These are phyloP conservation scores for Stropharia rugosoannulata DNA, from an alignment of 768 basidiomycete genomes.

Conservation along the genomic window DNA sequence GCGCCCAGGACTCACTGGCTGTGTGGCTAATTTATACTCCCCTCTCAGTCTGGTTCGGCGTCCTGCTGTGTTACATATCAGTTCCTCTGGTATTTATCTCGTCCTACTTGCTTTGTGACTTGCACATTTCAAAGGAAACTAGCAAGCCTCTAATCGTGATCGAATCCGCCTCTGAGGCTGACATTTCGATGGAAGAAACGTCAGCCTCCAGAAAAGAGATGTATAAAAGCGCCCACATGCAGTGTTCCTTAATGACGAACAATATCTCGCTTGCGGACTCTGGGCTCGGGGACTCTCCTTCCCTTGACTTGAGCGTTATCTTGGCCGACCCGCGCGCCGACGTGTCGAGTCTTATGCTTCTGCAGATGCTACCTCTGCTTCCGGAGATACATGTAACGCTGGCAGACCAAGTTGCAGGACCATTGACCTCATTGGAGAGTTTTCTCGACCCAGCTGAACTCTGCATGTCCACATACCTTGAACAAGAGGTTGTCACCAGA, in stretches of 20 bases:
- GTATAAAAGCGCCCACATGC: not conserved
- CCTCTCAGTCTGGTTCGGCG: too few relatives aligned
- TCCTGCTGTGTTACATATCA: not conserved
- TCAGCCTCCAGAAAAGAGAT: not conserved
- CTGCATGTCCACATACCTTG: too few relatives aligned
- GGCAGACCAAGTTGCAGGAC: not conserved
- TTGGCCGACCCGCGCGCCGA: not conserved
- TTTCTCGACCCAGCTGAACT: too few relatives aligned
- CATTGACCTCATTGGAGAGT: too few relatives aligned
- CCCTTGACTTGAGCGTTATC: not conserved
- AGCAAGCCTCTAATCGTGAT: not conserved
- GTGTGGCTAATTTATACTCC: too few relatives aligned
- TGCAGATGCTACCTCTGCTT: not conserved
- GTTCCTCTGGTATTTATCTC: not conserved
- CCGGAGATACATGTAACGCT: not conserved
- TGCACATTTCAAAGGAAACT: not conserved
- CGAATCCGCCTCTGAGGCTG: too few relatives aligned
- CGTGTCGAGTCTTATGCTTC: not conserved
- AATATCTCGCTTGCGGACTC: not conserved
- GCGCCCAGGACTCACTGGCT: too few relatives aligned
- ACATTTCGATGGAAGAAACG: not conserved
- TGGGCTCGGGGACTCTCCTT: not conserved
- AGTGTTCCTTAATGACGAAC: too few relatives aligned
- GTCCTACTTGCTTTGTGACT: not conserved
- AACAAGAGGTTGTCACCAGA: too few relatives aligned